Percentiles rank a stretch among this genome's conserved stretches.
Conservation (phyloP, 345 rosid genomes). For the Cardamine chenopodiifolia region DNA sequence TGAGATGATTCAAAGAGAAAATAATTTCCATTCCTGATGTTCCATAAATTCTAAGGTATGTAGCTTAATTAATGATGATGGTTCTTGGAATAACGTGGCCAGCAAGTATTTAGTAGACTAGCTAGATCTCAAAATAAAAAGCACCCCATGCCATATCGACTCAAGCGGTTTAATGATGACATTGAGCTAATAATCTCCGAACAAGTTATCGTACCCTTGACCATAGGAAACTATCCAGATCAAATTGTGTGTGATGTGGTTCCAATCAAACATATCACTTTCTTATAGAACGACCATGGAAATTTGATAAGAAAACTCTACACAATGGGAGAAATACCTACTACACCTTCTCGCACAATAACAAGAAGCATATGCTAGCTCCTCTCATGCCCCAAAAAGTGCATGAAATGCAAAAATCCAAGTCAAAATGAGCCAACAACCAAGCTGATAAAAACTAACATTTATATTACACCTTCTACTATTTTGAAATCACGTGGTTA, state of each 20-base stretch:
- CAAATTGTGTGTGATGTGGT: not conserved
- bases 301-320: not conserved
- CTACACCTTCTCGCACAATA: not conserved
- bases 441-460: not conserved
- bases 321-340: not conserved
- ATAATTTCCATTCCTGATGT: not conserved
- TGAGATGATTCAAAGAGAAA: not conserved
- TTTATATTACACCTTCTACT: not conserved
- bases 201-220: not conserved
- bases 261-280: not conserved
- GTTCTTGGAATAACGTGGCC: not conserved
- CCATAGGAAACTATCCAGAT: not conserved
- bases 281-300: not conserved
- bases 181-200: not conserved
- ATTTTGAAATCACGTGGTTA: not conserved
- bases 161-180: not conserved
- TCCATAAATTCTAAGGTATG: not conserved
- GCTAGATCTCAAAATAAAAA: not conserved
- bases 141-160: not conserved
- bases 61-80: not conserved
- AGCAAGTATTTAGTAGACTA: not conserved
- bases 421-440: too few species aligned
- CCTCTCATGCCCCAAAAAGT: too few species aligned
- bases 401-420: not conserved
- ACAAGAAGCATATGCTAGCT: not conserved